Conservation (phyloP, 2,329 filamentous ascomycete genomes). For the Fusarium sp. region DNA sequence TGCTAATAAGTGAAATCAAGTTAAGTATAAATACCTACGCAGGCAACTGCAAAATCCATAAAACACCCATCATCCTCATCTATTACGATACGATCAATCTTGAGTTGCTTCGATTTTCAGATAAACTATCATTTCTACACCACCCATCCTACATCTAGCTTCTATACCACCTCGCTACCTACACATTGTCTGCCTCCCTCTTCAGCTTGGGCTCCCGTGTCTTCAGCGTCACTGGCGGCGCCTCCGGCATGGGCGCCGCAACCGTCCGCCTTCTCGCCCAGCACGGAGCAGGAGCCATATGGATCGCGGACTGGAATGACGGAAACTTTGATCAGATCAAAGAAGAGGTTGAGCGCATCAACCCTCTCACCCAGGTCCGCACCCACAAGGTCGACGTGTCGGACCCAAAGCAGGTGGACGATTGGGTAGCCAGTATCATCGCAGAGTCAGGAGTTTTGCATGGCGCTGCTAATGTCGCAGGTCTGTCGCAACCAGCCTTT, state of each 20-base stretch:
- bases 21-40: not conserved
- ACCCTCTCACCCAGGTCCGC: not conserved
- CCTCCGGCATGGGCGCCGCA: not conserved
- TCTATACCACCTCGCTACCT: not conserved
- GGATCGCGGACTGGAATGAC: not conserved
- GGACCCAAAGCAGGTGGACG: not conserved
- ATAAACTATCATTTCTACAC: not conserved
- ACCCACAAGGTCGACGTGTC: not conserved
- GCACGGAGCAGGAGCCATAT: not conserved
- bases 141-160: fast-evolving
- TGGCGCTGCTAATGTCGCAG: not conserved
- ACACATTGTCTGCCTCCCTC: not conserved
- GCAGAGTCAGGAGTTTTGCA: not conserved
- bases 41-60: not conserved
- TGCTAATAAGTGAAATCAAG: not conserved
- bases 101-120: not conserved
- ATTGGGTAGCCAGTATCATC: not conserved
- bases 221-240: not conserved
- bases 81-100: not conserved
- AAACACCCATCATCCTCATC: not conserved
- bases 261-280: not conserved
- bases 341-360: not conserved
- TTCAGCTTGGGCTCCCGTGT: not conserved
- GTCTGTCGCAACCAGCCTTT: not conserved
- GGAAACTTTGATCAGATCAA: not conserved